Evolutionary conservation across 352 stramenopile genomes (phyloP).

Genomic region (Saprolegnia diclina): DNA sequence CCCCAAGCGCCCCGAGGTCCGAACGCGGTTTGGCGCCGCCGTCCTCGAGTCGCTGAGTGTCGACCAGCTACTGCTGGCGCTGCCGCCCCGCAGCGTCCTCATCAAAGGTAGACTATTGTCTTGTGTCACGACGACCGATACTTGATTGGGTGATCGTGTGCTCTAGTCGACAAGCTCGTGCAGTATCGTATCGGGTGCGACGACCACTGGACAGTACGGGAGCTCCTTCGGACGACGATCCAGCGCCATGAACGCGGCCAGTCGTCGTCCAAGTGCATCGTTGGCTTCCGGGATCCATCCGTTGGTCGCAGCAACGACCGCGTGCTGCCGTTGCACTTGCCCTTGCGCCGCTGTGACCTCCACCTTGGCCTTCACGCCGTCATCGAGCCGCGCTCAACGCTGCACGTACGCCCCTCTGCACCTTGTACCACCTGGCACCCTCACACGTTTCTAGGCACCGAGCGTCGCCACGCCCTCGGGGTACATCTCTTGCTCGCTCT

Average conservation of each 20-base stretch:
- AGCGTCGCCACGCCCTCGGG: neutral
- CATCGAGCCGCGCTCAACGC: neutral
- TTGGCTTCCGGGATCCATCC: neutral
- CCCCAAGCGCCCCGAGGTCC: neutral
- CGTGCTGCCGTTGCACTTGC: neutral
- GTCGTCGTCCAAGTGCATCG: slow-evolving; percentile 1
- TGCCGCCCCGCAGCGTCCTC: neutral
- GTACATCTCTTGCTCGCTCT: slow-evolving; percentile 12
- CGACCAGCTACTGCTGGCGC: neutral
- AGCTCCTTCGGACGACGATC: neutral
- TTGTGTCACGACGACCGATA: neutral
- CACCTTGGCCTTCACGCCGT: neutral
- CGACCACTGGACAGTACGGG: neutral
- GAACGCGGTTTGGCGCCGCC: neutral
- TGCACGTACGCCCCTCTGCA: neutral
- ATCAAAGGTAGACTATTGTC: slow-evolving; percentile 15
- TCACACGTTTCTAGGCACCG: neutral
- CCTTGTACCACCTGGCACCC: neutral
- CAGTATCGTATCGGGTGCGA: slow-evolving; percentile 24
- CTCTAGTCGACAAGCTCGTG: neutral
- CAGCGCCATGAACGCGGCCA: slow-evolving; percentile 5
- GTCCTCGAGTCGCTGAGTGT: neutral
- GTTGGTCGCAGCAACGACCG: neutral
- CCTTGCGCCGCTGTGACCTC: neutral
- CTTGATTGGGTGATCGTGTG: neutral